Percentiles rank a stretch among this genome's conserved stretches.
Conservation (phyloP, 345 rosid species). For the thale cress (Arabidopsis thaliana) region TAIR10.1 NC_003074.8:5336001-5336500, state of each 20-base stretch:
- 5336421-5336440: too few relatives aligned
- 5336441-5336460: too few relatives aligned
- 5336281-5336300: too few relatives aligned
- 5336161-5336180: slow-evolving; percentile 43
- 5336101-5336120: slow-evolving; percentile 44
- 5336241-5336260: background rate
- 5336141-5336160: slow-evolving; percentile 56
- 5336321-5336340: too few relatives aligned
- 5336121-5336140: slow-evolving; percentile 56
- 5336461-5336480: too few relatives aligned
- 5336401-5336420: too few relatives aligned
- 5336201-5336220: background rate
- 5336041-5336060: slow-evolving; percentile 32
- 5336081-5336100: background rate
- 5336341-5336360: too few relatives aligned
- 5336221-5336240: background rate
- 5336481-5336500: too few relatives aligned
- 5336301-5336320: too few relatives aligned
- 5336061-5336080: slow-evolving; percentile 23
- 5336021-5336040: slow-evolving; percentile 46
- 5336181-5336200: slow-evolving; percentile 14
- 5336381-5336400: too few relatives aligned
- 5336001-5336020: slow-evolving; percentile 50
- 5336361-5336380: too few relatives aligned
- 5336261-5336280: background rate